Evolutionary conservation across 129 eudicot species (phyloP).

Genomic region (Pittosporum tobira): DNA sequence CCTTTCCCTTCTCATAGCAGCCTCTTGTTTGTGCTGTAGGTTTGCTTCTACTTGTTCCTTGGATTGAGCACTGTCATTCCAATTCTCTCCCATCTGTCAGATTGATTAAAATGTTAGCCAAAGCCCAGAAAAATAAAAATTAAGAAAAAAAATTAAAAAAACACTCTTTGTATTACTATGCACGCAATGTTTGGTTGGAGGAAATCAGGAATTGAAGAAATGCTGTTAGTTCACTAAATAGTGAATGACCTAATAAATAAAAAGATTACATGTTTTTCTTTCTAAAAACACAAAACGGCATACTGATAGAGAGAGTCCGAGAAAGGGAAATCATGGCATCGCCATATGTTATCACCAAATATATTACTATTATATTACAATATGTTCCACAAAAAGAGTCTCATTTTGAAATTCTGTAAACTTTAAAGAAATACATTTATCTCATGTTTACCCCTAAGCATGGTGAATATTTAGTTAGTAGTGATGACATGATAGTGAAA

Average conservation of each 20-base stretch:
- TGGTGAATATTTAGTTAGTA: too few species aligned
- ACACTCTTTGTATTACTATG: background rate
- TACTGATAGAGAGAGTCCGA: background rate
- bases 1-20: conserved; percentile 81
- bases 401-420: too few species aligned
- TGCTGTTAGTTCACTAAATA: background rate
- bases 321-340: background rate
- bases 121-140: background rate
- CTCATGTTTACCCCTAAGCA: too few species aligned
- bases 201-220: background rate
- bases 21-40: conserved; percentile 61
- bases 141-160: background rate
- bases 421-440: too few species aligned
- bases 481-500: too few species aligned
- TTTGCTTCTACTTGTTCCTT: conserved; percentile 72
- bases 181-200: background rate
- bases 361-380: too few species aligned
- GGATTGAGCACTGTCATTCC: conserved; percentile 72
- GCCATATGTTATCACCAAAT: too few species aligned
- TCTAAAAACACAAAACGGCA: background rate
- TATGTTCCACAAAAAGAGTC: too few species aligned
- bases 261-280: background rate
- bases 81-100: conserved; percentile 46
- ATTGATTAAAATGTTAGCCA: background rate
- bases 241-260: too few species aligned